Percentiles rank a stretch among this genome's conserved stretches.
Conservation (phyloP, 768 basidiomycete genomes). For the Erythrobasidium yunnanense region DNA sequence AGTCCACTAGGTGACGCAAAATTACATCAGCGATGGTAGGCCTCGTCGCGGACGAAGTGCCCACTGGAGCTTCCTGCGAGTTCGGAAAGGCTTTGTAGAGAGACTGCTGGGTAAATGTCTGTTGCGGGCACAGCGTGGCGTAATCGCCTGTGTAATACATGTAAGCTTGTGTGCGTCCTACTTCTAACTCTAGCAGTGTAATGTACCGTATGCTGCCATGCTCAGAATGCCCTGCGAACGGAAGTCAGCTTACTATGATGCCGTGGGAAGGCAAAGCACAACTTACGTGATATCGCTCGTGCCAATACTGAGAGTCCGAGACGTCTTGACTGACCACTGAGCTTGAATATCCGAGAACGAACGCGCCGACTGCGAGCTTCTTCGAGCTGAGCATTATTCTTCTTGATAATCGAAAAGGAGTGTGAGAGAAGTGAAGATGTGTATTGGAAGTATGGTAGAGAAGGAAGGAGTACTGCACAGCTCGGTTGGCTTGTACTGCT, state of each 20-base stretch:
- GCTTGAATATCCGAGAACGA: too few relatives aligned
- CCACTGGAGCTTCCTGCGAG: conserved; percentile 14
- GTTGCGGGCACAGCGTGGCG: conserved; percentile 30
- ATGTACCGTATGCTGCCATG: conserved; percentile 32
- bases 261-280: neutral
- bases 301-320: conserved; percentile 27
- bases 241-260: neutral
- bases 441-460: too few relatives aligned
- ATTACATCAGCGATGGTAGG: neutral
- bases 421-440: too few relatives aligned
- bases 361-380: too few relatives aligned
- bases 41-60: neutral
- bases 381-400: too few relatives aligned
- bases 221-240: neutral
- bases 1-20: conserved; percentile 28
- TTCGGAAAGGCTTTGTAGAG: conserved; percentile 32
- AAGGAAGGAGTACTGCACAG: too few relatives aligned
- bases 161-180: neutral
- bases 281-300: conserved; percentile 24
- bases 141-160: conserved; percentile 16
- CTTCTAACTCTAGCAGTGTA: neutral
- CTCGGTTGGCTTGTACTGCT: too few relatives aligned
- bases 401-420: too few relatives aligned
- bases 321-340: neutral
- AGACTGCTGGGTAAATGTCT: conserved; percentile 26